Conservation (phyloP, 2,329 filamentous ascomycete species). For the Pseudocercospora fijiensis region DNA sequence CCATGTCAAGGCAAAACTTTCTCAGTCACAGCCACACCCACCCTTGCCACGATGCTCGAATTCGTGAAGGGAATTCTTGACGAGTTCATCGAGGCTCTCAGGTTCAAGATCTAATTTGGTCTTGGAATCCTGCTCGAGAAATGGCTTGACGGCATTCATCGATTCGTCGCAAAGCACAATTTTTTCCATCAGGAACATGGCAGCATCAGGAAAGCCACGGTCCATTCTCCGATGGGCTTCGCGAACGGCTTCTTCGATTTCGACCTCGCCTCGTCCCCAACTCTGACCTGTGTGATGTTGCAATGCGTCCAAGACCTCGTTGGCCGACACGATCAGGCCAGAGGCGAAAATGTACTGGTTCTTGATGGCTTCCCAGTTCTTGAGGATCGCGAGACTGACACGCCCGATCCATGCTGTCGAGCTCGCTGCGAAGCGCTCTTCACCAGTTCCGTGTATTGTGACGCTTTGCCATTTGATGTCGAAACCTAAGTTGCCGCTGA, state of each 20-base stretch:
- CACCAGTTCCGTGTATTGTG: slow-evolving; percentile 40
- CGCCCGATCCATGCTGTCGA: slow-evolving; percentile 38
- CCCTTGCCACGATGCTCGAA: slow-evolving; percentile 31
- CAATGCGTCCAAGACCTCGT: slow-evolving; percentile 36
- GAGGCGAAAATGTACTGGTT: slow-evolving; percentile 41
- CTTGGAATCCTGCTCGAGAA: slow-evolving; percentile 29
- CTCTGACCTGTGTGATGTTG: slow-evolving; percentile 33
- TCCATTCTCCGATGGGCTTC: slow-evolving; percentile 41
- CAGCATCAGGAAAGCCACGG: slow-evolving; percentile 41
- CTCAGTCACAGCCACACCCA: slow-evolving; percentile 39
- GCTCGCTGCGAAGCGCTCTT: slow-evolving; percentile 40
- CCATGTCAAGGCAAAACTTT: not conserved
- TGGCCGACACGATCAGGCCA: slow-evolving; percentile 36
- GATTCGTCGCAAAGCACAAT: slow-evolving; percentile 40
- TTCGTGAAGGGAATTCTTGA: slow-evolving; percentile 27
- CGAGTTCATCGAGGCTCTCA: slow-evolving; percentile 24
- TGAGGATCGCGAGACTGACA: slow-evolving; percentile 32
- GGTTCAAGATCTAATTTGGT: slow-evolving; percentile 20
- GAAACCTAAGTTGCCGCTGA: slow-evolving; percentile 40
- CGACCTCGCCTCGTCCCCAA: slow-evolving; percentile 38
- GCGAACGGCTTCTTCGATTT: slow-evolving; percentile 38
- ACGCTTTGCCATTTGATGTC: slow-evolving; percentile 44
- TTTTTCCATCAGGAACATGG: slow-evolving; percentile 42
- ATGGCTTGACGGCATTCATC: slow-evolving; percentile 31
- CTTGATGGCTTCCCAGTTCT: slow-evolving; percentile 38